These are phyloP conservation scores for Quercus glauca DNA, from an alignment of 306 rosid species.

Conservation along the genomic window DNA sequence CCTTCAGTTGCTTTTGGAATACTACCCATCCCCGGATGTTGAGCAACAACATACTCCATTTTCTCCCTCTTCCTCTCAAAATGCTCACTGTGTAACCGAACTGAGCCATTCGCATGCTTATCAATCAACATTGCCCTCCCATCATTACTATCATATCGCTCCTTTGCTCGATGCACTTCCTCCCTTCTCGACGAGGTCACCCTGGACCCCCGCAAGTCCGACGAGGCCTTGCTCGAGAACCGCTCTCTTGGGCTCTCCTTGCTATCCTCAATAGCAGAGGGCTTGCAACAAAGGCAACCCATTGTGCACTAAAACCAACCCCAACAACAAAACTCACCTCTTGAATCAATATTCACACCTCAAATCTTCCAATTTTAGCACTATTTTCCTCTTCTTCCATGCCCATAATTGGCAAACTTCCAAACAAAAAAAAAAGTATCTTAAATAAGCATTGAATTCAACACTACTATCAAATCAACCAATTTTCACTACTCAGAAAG, in stretches of 20 bases:
- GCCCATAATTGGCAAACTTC: conserved; percentile 18
- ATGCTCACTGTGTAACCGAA: conserved; percentile 51
- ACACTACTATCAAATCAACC: conserved; percentile 19
- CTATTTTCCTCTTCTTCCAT: conserved; percentile 31
- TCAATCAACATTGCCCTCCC: conserved; percentile 60
- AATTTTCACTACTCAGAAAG: conserved; percentile 6
- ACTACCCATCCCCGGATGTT: conserved; percentile 68
- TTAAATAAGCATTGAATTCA: conserved; percentile 3
- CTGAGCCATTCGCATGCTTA: conserved; percentile 68
- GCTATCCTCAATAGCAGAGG: conserved; percentile 95
- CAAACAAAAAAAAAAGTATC: conserved; percentile 11
- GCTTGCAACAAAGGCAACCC: conserved; percentile 91
- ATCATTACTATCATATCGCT: conserved; percentile 58
- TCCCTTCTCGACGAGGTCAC: conserved; percentile 82
- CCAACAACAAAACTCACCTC: conserved; percentile 38
- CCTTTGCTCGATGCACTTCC: conserved; percentile 61
- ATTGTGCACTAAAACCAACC: conserved; percentile 52
- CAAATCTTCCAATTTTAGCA: conserved; percentile 37
- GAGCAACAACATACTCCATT: conserved; percentile 61
- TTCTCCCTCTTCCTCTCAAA: conserved; percentile 89
- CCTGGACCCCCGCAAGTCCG: conserved; percentile 49
- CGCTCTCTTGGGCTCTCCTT: conserved; percentile 93
- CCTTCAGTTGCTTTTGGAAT: conserved; percentile 88
- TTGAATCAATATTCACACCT: conserved; percentile 44
- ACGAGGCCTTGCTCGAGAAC: conserved; percentile 51